Conservation (phyloP, 2,329 filamentous ascomycete species). For the Ophiostoma himal-ulmi region DNA sequence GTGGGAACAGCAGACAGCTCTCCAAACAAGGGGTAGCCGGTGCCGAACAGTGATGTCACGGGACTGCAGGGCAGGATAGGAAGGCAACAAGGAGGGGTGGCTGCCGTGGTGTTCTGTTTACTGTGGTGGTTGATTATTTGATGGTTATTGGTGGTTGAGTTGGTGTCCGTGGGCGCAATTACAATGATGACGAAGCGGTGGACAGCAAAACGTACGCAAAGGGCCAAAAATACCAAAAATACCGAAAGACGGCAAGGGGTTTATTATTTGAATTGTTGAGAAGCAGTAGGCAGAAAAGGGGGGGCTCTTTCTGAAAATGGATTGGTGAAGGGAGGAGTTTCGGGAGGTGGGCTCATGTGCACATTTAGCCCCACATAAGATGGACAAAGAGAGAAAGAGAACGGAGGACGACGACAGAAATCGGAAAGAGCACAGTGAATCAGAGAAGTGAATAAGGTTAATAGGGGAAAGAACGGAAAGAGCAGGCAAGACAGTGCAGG, state of each 20-base stretch:
- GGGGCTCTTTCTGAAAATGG: slow-evolving; percentile 22
- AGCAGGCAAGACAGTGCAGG: not conserved
- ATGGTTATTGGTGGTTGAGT: not conserved
- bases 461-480: not conserved
- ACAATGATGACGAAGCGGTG: slow-evolving; percentile 1
- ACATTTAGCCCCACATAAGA: slow-evolving; percentile 23
- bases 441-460: not conserved
- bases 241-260: not conserved
- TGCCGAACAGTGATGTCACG: slow-evolving; percentile 7
- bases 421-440: not conserved
- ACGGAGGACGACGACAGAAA: not conserved
- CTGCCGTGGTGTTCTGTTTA: not conserved
- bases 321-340: not conserved
- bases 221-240: not conserved
- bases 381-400: not conserved
- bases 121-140: not conserved
- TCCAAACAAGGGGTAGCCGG: slow-evolving; percentile 8
- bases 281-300: slow-evolving; percentile 8
- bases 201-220: not conserved
- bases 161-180: too few species aligned
- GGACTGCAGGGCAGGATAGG: not conserved
- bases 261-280: not conserved
- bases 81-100: not conserved
- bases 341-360: slow-evolving; percentile 4
- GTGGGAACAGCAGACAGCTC: not conserved